phyloP scores from a whole-genome alignment of 139 green algal genomes.

The Coelastrella sp. region DNA sequence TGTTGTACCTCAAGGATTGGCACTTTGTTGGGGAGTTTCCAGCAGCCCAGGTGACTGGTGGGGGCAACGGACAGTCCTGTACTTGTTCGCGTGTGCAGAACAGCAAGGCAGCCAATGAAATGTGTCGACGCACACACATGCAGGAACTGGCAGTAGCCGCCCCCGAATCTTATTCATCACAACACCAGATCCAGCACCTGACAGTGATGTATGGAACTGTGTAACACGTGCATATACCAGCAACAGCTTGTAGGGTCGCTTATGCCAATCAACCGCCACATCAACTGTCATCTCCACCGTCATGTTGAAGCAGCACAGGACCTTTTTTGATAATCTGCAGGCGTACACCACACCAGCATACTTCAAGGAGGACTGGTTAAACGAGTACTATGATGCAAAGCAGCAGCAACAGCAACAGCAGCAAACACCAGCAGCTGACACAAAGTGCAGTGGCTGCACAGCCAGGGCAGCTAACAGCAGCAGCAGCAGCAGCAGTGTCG shows the following conservation, averaged over 20 bases:
- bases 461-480: constrained; percentile 18
- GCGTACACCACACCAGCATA: constrained; percentile 75
- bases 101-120: background rate
- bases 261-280: no score
- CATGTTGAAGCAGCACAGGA: no score
- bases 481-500: constrained; percentile 13
- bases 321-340: constrained; percentile 15
- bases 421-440: constrained; percentile 1
- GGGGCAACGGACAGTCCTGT: background rate
- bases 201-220: no score
- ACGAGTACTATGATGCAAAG: constrained; percentile 80
- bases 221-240: no score
- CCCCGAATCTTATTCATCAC: no score
- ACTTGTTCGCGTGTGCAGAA: background rate
- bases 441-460: background rate
- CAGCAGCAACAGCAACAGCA: constrained; percentile 28
- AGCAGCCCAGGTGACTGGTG: constrained; percentile 49
- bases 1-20: constrained; percentile 93
- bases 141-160: no score
- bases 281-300: no score
- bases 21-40: constrained; percentile 85
- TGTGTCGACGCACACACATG: background rate
- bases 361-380: constrained; percentile 93
- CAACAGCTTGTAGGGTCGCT: no score
- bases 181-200: no score